Evolutionary conservation across 1,284 basidiomycete genomes (phyloP), one percentile per base, ranked within the genome.

Genomic region (Phellopilus nigrolimitatus): DNA sequence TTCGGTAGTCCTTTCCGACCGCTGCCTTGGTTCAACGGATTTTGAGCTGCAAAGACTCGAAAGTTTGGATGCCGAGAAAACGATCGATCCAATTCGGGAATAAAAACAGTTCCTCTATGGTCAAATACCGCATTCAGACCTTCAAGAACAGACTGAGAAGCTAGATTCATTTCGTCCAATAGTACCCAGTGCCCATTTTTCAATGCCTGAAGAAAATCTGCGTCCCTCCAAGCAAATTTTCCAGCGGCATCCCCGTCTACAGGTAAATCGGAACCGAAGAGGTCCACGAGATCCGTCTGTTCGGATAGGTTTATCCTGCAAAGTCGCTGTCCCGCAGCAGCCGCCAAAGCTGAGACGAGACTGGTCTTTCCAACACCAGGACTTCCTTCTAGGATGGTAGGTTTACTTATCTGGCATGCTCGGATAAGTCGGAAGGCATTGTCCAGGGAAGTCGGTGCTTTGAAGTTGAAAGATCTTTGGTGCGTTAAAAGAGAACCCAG

Each of bases 311-410:
- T 99, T 77, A 99, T 97, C n/a, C 97, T 86, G 63, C 86, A 91
- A 12, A 99, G 76, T 25, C 77, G 69, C 62, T 93, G 82, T 10
- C 92, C 90, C 17, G 88, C 76, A 6, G 88, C 71, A 54, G 83
- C 84, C 15, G 95, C 93, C 2, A 99, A 73, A 3, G 97, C 95
- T 12, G 85, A 79, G 51, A 99, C 76, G 3, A 99, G 76, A 64
- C 91, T 97, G 0, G 97, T 99, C 72, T 99, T 99, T 4, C 97
- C 97, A n/a, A 99, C 97, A 2, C 97, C 97, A 3, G 97, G 97
- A 65, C 93, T 97, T 1, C 97, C 97, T 66, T 99, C 97, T 2
- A 99, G 77, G 25, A 99, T 75, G 48, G 99, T 90, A 0, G 97
- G 92, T 67, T 98, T 99, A 5, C 73, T 68, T 0, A 99, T 76